These are phyloP conservation scores for Rhodotorula babjevae DNA, from an alignment of 768 basidiomycete species.

Conservation along the genomic window DNA sequence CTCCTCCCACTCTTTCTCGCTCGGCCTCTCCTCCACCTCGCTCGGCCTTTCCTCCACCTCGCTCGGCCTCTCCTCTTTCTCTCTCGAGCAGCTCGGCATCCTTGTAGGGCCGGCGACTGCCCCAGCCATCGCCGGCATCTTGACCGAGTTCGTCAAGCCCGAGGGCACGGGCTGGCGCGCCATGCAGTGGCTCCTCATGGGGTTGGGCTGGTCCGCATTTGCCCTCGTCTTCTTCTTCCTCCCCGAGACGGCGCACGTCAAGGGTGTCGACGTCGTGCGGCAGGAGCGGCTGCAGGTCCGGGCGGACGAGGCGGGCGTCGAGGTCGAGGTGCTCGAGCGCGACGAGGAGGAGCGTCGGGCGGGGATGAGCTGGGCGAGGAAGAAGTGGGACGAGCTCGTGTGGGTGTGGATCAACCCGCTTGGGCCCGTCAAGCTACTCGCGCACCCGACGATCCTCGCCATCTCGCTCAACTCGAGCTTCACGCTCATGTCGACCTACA, in stretches of 20 bases:
- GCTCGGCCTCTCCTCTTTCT: too few species aligned
- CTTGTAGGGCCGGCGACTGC: constrained; percentile 18
- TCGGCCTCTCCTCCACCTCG: too few species aligned
- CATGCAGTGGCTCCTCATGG: constrained; percentile 40
- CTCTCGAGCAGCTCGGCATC: constrained; percentile 15
- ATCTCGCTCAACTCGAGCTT: constrained; percentile 25
- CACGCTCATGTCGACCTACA: constrained; percentile 12
- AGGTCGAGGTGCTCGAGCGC: background rate
- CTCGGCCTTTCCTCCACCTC: too few species aligned
- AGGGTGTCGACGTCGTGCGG: constrained; percentile 12
- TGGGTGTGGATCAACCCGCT: constrained; percentile 22
- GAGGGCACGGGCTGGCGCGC: constrained; percentile 32
- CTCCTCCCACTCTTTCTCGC: too few species aligned
- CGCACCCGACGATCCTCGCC: constrained; percentile 11
- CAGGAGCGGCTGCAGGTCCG: background rate
- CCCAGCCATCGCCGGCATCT: constrained; percentile 15
- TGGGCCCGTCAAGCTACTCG: constrained; percentile 9
- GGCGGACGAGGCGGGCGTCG: background rate
- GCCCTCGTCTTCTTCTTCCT: constrained; percentile 27
- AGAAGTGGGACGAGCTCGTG: background rate
- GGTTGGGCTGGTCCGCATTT: constrained; percentile 20
- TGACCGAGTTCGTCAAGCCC: constrained; percentile 31
- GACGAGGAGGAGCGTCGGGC: background rate
- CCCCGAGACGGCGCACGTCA: constrained; percentile 32
- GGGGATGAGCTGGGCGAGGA: background rate